Base-by-base conservation (phyloP, 305 asterid species). In the Fraxinus velutina region DNA sequence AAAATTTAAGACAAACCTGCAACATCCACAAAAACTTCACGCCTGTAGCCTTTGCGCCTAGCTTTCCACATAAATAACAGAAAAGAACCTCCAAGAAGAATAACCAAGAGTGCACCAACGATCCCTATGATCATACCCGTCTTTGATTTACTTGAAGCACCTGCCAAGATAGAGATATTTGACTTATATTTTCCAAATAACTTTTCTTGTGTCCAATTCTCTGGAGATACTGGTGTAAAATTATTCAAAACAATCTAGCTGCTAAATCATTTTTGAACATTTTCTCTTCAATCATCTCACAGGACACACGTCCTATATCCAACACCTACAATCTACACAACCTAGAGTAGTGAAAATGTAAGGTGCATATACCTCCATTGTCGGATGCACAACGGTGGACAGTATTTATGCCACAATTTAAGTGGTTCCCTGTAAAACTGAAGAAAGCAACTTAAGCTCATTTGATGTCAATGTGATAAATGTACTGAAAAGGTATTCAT, bases 391-490 rank as follows among this genome's bases (percentile, higher is more conserved):
- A 95, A 29, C 0, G 81, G 50, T 83, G 92, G 24, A 85, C 77
- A 47, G 74, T 79, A 83, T 86, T 89, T 81, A 76, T 24, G 79
- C 97, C 97, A 82, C 98, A 93, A 64, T 88, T 89, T 86, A 95
- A 85, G 47, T 62, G 89, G 89, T 95, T 95, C 83, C 97, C 98
- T 68, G 98, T 86, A 89, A 95, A 95, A 90, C 98, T 93, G 91
- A 86, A 87, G 85, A 77, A 76, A 66, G 78, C 47, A 88, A 79
- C 80, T 22, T 39, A 83, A 85, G 85, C 82, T 76, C 79, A 83
- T 83, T 85, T 42, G 15, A 86, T 50, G 66, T 74, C 84, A 70
- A 77, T 80, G 22, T 15, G 39, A 71, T 55, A 13, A 79, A 74
- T 73, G 79, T 80, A 44, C 44, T 6, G 7, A 75, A 57, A 36